Evolutionary conservation across 2,329 filamentous ascomycete genomes (phyloP), one percentile per base, ranked within the genome.

Genomic region (Exophiala alcalophila): DNA sequence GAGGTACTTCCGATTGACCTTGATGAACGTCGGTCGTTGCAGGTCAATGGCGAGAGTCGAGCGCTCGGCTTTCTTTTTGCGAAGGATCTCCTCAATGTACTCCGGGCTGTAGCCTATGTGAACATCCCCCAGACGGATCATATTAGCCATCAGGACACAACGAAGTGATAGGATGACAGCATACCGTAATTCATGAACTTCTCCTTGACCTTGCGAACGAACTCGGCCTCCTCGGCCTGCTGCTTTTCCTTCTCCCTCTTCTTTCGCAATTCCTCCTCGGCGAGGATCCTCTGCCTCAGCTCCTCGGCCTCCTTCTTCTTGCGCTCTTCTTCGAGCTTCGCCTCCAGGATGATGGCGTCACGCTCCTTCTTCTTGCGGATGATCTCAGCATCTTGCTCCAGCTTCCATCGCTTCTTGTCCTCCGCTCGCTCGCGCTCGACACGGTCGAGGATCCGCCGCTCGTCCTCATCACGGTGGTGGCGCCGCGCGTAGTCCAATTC

Each of bases 151-250:
- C 39, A 34, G 12, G 14, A n/a, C n/a, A n/a, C n/a, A n/a, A n/a
- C n/a, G 25, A 33, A n/a, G 29, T 21, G 19, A 27, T 29, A 31
- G 30, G 39, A 21, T 9, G 26, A 10, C n/a, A 27, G 40, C 50
- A 37, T 49, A 47, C 54, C 53, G 29, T 44, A 49, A 33, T 49
- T 51, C 47, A 48, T 50, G 38, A 70, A 65, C 26, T 67, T 61
- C 28, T 59, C 47, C 40, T 60, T 62, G 25, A 71, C 57, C 34
- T 65, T 61, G 26, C 65, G 59, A 21, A 59, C 47, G 34, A 65
- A 80, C 54, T 80, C 74, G 40, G 67, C 68, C 42, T 73, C 69
- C 45, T 70, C 68, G 50, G 68, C 65, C 50, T 76, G 72, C 52
- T 63, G 69, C 26, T 67, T 63, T 16, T 62, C 58, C 39, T 72